These are phyloP conservation scores for Petunia secreta DNA, from an alignment of 257 asterid species.

Conservation along the genomic window DNA sequence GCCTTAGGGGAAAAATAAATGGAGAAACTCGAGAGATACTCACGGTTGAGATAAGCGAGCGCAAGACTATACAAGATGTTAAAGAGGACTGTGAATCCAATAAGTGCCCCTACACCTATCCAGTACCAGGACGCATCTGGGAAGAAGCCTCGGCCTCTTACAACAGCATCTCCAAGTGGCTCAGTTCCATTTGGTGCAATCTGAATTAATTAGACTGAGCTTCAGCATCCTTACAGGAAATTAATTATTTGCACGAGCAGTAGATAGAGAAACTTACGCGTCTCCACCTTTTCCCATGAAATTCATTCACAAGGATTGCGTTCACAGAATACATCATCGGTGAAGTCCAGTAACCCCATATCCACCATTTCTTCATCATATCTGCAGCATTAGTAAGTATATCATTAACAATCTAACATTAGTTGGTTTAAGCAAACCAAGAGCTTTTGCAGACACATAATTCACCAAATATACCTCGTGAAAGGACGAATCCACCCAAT, in stretches of 20 bases:
- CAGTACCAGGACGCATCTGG: conserved; percentile 66
- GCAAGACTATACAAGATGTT: conserved; percentile 42
- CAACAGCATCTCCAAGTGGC: conserved; percentile 43
- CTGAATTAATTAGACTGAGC: not conserved
- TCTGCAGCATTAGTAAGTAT: conserved; percentile 35
- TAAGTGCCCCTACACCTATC: conserved; percentile 55
- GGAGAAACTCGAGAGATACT: conserved; percentile 30
- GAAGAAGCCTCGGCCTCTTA: conserved; percentile 52
- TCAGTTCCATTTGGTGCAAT: conserved; percentile 37
- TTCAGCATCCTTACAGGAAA: not conserved
- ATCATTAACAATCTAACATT: too few relatives aligned
- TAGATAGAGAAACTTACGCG: conserved; percentile 39
- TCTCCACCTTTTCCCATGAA: conserved; percentile 57
- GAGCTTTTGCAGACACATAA: too few relatives aligned
- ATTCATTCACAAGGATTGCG: too few relatives aligned
- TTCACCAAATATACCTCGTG: conserved; percentile 46
- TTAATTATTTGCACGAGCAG: not conserved
- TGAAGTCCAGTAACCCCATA: conserved; percentile 63
- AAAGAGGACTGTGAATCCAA: conserved; percentile 46
- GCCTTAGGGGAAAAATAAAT: not conserved
- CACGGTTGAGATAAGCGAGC: conserved; percentile 50
- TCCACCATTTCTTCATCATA: conserved; percentile 65
- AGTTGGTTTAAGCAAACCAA: too few relatives aligned
- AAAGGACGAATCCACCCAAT: conserved; percentile 63
- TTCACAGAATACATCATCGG: too few relatives aligned